Base-by-base conservation (phyloP, 805 yeast species). In the Candida incommunis region DNA sequence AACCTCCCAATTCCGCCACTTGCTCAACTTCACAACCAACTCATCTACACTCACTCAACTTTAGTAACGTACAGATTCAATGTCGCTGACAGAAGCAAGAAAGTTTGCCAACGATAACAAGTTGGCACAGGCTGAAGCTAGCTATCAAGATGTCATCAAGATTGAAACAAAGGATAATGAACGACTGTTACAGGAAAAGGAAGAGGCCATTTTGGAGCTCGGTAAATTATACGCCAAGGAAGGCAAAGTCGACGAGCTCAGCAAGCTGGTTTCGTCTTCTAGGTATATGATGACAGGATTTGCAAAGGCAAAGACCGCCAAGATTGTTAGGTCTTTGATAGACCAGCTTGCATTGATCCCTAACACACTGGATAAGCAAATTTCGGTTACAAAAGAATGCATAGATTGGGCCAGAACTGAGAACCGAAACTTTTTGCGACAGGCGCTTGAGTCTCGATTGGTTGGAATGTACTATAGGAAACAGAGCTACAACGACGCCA, bases 271-370 rank as follows among this genome's bases (percentile, higher is more conserved):
- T 31, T 69, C 76, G 11, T 70, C 75, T 35, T 79, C 94, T 0
- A 75, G 92, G 54, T 67, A 65, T 5, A 74, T 79, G n/a, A 79
- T 87, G 70, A 75, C 80, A 45, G 74, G 75, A 26, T 77, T 84
- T 57, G 96, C 97, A 41, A 92, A 92, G 66, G 83, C 96, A 15
- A 92, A 92, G 63, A 82, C 95, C 5, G 95, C 97, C 20, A 92
- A 90, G 62, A 82, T 90, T 46, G 80, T 90, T 53, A 81, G 80
- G 55, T 71, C 76, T 35, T 70, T 92, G 58, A 79, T 92, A 54
- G 97, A 90, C 57, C 67, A 76, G 50, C 76, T 84, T 55, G 88
- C 84, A 48, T 59, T 46, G 16, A 46, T 74, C 78, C 51, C 81
- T 77, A 35, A 69, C 70, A 51, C 72, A 3, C 62, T 79, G 42